A percentile compares a stretch with the other conserved stretches of the same genome.
Evolutionary conservation across 2,329 filamentous ascomycete genomes (phyloP).

Genomic region (Dactylonectria estremocensis): DNA sequence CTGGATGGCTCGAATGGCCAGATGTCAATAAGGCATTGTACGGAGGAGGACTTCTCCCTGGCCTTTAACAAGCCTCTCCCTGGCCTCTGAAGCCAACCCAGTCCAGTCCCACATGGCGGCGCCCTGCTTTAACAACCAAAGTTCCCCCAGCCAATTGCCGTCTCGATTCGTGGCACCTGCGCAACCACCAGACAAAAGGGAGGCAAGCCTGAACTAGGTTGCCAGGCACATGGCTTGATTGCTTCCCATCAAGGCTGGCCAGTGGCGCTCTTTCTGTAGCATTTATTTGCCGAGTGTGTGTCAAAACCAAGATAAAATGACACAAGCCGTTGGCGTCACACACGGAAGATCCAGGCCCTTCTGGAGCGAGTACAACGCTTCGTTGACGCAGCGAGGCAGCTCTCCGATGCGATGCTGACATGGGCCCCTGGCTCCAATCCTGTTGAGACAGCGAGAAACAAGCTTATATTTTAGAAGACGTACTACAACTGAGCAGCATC

Average conservation of each 20-base stretch:
- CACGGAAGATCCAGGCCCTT: neutral
- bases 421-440: neutral
- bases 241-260: neutral
- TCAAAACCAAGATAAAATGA: neutral
- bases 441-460: constrained; percentile 19
- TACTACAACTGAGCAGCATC: neutral
- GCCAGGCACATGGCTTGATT: neutral
- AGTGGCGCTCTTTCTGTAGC: neutral
- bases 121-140: neutral
- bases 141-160: neutral
- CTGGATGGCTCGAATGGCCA: neutral
- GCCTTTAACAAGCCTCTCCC: too few relatives aligned
- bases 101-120: neutral
- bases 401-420: neutral
- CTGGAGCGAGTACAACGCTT: too few relatives aligned
- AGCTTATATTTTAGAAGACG: constrained; percentile 27
- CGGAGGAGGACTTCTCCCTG: constrained; percentile 1
- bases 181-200: neutral
- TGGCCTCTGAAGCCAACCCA: neutral
- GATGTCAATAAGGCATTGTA: neutral
- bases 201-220: neutral
- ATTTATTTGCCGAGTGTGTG: neutral
- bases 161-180: constrained; percentile 7
- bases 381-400: neutral
- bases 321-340: neutral